Evolutionary conservation across 2,329 filamentous ascomycete species (phyloP), one percentile per base, ranked within the genome.

Genomic region (Aspergillus quadrilineatus): DNA sequence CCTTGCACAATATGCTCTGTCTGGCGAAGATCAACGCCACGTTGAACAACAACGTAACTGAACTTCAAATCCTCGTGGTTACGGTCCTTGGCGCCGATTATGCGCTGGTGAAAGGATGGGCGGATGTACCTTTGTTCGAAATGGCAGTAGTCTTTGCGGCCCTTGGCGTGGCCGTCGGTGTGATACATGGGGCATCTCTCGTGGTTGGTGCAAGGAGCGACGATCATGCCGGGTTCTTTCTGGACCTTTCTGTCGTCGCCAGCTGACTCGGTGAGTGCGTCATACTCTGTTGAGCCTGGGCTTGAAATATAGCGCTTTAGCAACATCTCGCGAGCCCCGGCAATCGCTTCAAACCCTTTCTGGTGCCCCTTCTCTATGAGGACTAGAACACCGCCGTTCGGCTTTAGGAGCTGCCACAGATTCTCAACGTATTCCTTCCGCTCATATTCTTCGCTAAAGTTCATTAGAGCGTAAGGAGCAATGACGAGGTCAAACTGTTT

Each of bases 1-100:
- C 83, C 83, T 60, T 89, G 82, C 3, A 74, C 57, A 10, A 80
- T 65, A 15, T 64, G 62, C 29, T 71, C 59, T 4, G 60, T 63
- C 57, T 75, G 71, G 26, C 85, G 82, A 4, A 81, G 74, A 66
- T 87, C 80, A 9, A 85, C 80, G 6, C 94, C 94, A 17, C 92
- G 87, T 68, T 90, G 89, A 15, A 97, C 83, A 3, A 89, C 89
- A 12, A 99, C 69, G 71, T 96, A 99, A 70, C 90, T 95, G 75
- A 92, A 99, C 65, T 91, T 83, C 12, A 96, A 83, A 67, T 97
- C 92, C 70, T 96, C 93, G 68, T 95, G 89, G 70, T 96, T 97
- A 61, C 84, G 84, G 64, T 87, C 83, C 60, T 75, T 80, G 6
- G 78, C 78, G 26, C 83, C 85, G 17, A 95, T 77, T 46, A 97